Evolutionary conservation across 2,329 filamentous ascomycete species (phyloP), one percentile per base, ranked within the genome.

Genomic region (Colletotrichum sp.): DNA sequence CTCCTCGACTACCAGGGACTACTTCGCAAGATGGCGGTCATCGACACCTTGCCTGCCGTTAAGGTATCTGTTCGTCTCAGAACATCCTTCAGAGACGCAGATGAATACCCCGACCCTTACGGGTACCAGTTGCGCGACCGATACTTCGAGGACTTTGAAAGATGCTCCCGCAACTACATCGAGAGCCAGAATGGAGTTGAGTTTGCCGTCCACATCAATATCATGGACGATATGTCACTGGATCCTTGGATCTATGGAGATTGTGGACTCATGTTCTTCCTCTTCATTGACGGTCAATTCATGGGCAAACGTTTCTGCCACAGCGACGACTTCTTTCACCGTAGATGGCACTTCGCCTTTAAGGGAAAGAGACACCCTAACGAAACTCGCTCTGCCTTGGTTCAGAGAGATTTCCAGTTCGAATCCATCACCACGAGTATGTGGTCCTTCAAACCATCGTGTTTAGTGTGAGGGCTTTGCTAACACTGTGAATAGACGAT

Each of bases 171-270:
- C 48, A 61, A 81, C 62, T 85, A 83, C 67, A 80, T 84, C 36
- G 80, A 84, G 76, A 81, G 80, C 8, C 48, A 77, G 14, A 78
- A 82, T 32, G 66, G 81, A 18, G 58, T 78, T 18, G 67, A 79
- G 14, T 84, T 83, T 68, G 32, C 76, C 5, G 52, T 84, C 32
- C 24, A 36, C 5, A 14, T 79, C 16, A 36, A 69, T 2, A 63
- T 83, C 2, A 8, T 69, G 26, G 21, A 76, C 3, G 68, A 73
- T 7, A 9, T 10, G 8, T 69, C 34, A 30, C 26, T 83, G 7
- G 70, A 83, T 63, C 12, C 74, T 3, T 83, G 80, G 80, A 74
- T 79, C 14, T 79, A 79, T 48, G 76, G 72, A 13, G 67, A 79
- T 8, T 75, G 81, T 26, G 26, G 71, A 8, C 72, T 84, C 3